phyloP scores from a whole-genome alignment of 1,284 basidiomycete species.

The Puccinia hordei region DNA sequence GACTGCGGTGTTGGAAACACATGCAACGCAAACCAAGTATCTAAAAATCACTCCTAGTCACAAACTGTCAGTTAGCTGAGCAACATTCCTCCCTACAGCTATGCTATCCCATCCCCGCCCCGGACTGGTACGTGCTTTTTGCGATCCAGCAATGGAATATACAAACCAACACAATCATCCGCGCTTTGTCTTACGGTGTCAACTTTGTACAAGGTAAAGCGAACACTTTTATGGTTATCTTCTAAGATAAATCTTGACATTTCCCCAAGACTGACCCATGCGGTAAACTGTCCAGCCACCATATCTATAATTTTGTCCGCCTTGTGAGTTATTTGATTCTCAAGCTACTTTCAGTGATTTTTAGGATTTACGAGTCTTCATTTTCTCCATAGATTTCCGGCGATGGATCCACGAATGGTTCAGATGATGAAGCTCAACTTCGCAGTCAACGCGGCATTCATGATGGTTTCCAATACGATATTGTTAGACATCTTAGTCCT shows the following conservation, averaged over 20 bases:
- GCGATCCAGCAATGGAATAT: conserved; percentile 48
- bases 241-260: too few relatives aligned
- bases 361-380: neutral
- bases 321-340: conserved; percentile 14
- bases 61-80: neutral
- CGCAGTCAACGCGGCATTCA: conserved; percentile 44
- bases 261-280: too few relatives aligned
- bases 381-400: conserved; percentile 30
- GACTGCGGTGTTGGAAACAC: conserved; percentile 43
- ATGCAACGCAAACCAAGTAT: conserved; percentile 17
- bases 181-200: conserved; percentile 25
- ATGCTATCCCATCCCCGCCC: conserved; percentile 28
- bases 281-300: neutral
- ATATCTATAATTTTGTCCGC: conserved; percentile 33
- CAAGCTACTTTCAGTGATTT: too few relatives aligned
- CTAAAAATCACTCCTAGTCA: neutral
- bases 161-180: conserved; percentile 35
- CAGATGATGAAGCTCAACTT: conserved; percentile 42
- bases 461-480: conserved; percentile 44
- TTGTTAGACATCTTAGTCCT: conserved; percentile 34
- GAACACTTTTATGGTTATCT: too few relatives aligned
- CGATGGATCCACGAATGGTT: conserved; percentile 16
- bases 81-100: conserved; percentile 6
- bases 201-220: conserved; percentile 45
- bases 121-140: conserved; percentile 49